These are phyloP conservation scores for Melampsora larici-populina DNA, from an alignment of 1,284 basidiomycete species.

Conservation along the genomic window DNA sequence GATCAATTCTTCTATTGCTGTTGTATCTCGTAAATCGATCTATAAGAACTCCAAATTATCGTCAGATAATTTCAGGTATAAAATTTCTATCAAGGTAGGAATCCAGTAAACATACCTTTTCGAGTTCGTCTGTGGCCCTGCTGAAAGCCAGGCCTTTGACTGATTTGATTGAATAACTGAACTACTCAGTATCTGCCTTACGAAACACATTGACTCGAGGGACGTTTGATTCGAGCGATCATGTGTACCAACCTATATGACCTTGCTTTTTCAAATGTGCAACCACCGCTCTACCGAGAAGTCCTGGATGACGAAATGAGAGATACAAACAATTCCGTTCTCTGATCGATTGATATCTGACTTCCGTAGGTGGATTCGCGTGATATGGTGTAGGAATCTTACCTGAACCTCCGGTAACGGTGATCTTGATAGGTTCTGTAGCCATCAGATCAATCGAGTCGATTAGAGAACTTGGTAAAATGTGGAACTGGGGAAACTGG, in stretches of 20 bases:
- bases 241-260: not conserved
- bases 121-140: constrained; percentile 60
- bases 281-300: constrained; percentile 4
- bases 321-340: not conserved
- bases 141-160: constrained; percentile 66
- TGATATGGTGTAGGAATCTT: not conserved
- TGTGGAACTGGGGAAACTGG: no score
- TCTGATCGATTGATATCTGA: not conserved
- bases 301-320: not conserved
- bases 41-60: not conserved
- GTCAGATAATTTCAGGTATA: no score
- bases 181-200: not conserved
- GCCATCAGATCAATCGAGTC: not conserved
- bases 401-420: constrained; percentile 21
- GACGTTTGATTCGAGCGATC: not conserved
- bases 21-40: constrained; percentile 5
- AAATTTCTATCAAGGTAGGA: constrained; percentile 50
- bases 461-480: no score
- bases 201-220: not conserved
- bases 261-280: constrained; percentile 2
- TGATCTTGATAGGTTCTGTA: no score
- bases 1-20: constrained; percentile 6
- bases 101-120: constrained; percentile 59
- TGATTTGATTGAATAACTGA: not conserved
- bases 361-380: no score